Conservation (phyloP, 176 grass and related monocot genomes). For the Phoenix dactylifera region DNA sequence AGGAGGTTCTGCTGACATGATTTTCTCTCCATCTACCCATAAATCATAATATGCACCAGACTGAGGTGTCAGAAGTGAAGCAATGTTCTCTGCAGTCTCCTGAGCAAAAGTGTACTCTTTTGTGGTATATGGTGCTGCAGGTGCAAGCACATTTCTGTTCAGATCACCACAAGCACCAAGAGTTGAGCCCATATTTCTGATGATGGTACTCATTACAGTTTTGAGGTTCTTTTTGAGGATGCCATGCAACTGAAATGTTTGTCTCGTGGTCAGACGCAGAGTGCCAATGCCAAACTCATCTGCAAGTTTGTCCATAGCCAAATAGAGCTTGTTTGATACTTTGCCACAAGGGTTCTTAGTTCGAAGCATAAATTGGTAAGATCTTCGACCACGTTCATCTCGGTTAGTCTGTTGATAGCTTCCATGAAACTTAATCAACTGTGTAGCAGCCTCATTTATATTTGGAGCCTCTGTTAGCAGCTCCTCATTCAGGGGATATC, state of each 20-base stretch:
- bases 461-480: constrained; percentile 64
- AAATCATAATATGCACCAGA: constrained; percentile 95
- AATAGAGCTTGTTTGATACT: constrained; percentile 78
- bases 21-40: constrained; percentile 97
- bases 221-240: constrained; percentile 95
- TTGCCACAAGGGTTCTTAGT: constrained; percentile 96
- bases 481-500: constrained; percentile 85
- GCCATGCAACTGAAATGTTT: constrained; percentile 94
- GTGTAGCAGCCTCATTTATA: constrained; percentile 74
- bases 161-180: constrained; percentile 94
- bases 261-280: constrained; percentile 80
- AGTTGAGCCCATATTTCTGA: constrained; percentile 92
- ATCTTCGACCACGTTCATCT: constrained; percentile 67
- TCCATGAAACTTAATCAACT: constrained; percentile 94
- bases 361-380: constrained; percentile 94
- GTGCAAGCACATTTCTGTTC: constrained; percentile 94
- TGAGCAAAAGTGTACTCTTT: constrained; percentile 77
- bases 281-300: constrained; percentile 95
- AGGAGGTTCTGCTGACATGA: constrained; percentile 85
- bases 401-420: constrained; percentile 91
- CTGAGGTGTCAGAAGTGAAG: constrained; percentile 73
- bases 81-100: constrained; percentile 83
- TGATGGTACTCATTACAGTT: constrained; percentile 66
- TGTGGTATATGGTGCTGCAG: constrained; percentile 69
- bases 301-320: constrained; percentile 78